Evolutionary conservation across 108 stramenopile genomes (phyloP).

Genomic region (Schizochytrium sp.): DNA sequence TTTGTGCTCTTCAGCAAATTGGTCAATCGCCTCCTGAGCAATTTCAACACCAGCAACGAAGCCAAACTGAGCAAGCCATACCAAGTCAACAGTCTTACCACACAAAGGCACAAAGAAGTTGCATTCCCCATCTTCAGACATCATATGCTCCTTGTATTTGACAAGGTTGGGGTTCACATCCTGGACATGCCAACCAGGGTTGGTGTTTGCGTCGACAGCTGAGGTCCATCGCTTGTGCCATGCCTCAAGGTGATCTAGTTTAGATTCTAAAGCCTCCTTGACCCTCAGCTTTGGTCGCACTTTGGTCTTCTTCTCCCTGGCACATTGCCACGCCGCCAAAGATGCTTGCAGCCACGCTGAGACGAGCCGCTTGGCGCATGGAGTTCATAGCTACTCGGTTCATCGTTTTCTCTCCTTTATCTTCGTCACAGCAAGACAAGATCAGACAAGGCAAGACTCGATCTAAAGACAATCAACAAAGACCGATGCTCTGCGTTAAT

Average conservation of each 20-base stretch:
- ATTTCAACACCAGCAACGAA: slow-evolving; percentile 7
- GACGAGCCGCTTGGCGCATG: background rate
- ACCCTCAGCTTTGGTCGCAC: background rate
- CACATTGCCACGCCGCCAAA: slow-evolving; percentile 4
- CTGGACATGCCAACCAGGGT: background rate
- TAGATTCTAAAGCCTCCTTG: too few relatives aligned
- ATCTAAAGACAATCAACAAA: too few relatives aligned
- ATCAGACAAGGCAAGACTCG: too few relatives aligned
- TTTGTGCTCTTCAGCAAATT: background rate
- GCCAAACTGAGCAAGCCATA: slow-evolving; percentile 52
- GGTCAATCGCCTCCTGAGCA: slow-evolving; percentile 29
- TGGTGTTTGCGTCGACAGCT: background rate
- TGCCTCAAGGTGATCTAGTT: background rate
- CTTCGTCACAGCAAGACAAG: too few relatives aligned
- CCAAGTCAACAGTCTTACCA: slow-evolving; percentile 40
- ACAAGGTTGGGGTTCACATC: slow-evolving; percentile 3
- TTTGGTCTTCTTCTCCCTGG: slow-evolving; percentile 11
- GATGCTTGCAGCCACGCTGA: background rate
- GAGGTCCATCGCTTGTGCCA: slow-evolving; percentile 10
- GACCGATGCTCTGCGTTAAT: too few relatives aligned
- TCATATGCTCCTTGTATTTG: background rate
- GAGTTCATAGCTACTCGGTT: too few relatives aligned
- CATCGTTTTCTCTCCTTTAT: too few relatives aligned
- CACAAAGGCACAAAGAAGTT: slow-evolving; percentile 47
- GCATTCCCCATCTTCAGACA: background rate